Evolutionary conservation across 176 grass and related monocot genomes (phyloP), one percentile per base, ranked within the genome.

Genomic region (Thinopyrum elongatum): DNA sequence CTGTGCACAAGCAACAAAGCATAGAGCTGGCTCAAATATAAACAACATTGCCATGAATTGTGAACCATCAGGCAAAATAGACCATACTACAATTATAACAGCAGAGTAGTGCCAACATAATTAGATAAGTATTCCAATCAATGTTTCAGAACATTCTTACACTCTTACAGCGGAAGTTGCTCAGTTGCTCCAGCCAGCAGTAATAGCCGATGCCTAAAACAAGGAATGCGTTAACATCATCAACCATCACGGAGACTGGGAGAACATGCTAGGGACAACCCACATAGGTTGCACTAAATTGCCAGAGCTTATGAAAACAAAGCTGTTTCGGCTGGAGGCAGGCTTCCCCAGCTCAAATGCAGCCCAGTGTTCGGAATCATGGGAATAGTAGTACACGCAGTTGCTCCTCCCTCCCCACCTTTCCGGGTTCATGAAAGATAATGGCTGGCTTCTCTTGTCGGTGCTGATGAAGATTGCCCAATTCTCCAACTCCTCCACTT

Each of bases 401-500:
- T 39, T 71, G 19, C 68, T 71, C 68, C 68, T 70, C 34, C 68
- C 34, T 38, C 68, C 68, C 68, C 68, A 71, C 21, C 35, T 71
- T 34, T 71, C 68, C 2, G 21, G 68, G 68, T 71, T 71, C 68
- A 14, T 71, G 21, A 39, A 39, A 7, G 68, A 71, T 71, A 71
- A 41, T 23, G 34, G 68, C 35, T 71, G 4, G 35, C 34, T 41
- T 23, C 68, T 38, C 5, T 71, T n/a, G 68, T 71, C 34, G 2
- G 68, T 71, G 68, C 68, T 71, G 68, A 71, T 71, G 68, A 71
- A 71, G 35, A 71, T 71, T 0, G 68, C 34, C 68, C 68, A 39
- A 71, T 71, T 71, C 21, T 22, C 68, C 21, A 71, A 71, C 10
- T 71, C 35, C 21, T 41, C 10, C 5, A 71, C 68, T 22, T 42